These are phyloP conservation scores for Arthrobotrys sinensis DNA, from an alignment of 2,329 filamentous ascomycete species.

Conservation along the genomic window DNA sequence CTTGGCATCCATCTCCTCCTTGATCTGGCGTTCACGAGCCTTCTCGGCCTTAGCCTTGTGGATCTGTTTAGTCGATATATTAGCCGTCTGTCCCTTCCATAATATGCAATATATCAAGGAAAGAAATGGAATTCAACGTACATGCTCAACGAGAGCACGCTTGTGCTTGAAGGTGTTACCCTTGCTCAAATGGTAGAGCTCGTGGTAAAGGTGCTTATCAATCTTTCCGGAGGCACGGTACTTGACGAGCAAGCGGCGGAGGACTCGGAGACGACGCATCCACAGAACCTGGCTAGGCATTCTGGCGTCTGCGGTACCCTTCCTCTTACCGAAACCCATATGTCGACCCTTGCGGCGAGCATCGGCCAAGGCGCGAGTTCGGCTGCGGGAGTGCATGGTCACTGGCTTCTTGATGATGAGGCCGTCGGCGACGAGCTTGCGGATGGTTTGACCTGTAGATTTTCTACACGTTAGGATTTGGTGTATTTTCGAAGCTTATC, in stretches of 20 bases:
- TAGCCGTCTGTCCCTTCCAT: not conserved
- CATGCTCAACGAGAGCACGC: conserved; percentile 99
- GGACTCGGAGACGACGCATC: conserved; percentile 99
- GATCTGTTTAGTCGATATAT: conserved; percentile 75
- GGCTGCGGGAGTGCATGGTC: conserved; percentile 98
- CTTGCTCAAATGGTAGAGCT: conserved; percentile 99
- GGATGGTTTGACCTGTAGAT: conserved; percentile 82
- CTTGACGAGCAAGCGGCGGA: conserved; percentile 98
- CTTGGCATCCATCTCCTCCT: conserved; percentile 99
- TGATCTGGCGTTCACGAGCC: conserved; percentile 92
- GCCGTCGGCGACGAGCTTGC: conserved; percentile 99
- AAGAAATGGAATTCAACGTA: conserved; percentile 74
- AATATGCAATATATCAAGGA: conserved; percentile 15
- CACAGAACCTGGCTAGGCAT: conserved; percentile 97
- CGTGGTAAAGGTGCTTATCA: conserved; percentile 99
- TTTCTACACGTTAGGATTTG: conserved; percentile 21
- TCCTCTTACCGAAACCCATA: conserved; percentile 99
- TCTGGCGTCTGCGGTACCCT: conserved; percentile 99
- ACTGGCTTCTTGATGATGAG: conserved; percentile 99
- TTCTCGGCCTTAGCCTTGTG: conserved; percentile 99
- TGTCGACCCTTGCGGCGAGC: conserved; percentile 96
- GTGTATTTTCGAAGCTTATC: not conserved
- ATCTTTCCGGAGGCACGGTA: conserved; percentile 99
- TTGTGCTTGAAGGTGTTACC: conserved; percentile 99
- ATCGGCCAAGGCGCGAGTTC: conserved; percentile 94